These are phyloP conservation scores for Talaromyces nanjingensis DNA, from an alignment of 495 filamentous ascomycete genomes.

Conservation along the genomic window DNA sequence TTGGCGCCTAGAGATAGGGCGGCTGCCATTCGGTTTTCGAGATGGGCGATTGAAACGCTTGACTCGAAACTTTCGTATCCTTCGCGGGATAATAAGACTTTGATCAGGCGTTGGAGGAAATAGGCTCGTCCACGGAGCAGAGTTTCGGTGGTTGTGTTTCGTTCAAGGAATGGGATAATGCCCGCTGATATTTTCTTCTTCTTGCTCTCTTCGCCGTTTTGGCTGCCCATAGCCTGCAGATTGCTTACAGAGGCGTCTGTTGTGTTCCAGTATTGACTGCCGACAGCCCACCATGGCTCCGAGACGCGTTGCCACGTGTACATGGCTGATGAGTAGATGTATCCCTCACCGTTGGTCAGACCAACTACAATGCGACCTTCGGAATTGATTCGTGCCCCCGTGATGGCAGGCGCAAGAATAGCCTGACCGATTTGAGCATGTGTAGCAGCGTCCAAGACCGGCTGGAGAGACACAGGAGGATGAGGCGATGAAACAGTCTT, in stretches of 20 bases:
- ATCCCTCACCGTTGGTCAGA: constrained; percentile 88
- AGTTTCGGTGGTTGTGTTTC: constrained; percentile 87
- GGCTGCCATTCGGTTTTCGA: constrained; percentile 91
- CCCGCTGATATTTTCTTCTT: constrained; percentile 73
- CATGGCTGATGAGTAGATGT: constrained; percentile 73
- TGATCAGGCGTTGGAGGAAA: constrained; percentile 82
- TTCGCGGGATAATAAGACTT: constrained; percentile 73
- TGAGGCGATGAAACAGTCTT: constrained; percentile 77
- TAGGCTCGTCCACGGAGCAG: constrained; percentile 87
- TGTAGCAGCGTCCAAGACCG: constrained; percentile 80
- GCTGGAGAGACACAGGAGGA: constrained; percentile 83
- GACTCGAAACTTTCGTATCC: constrained; percentile 91
- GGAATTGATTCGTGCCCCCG: constrained; percentile 84
- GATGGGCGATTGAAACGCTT: constrained; percentile 83
- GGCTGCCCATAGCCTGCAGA: constrained; percentile 58
- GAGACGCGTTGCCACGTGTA: constrained; percentile 91
- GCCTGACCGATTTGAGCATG: constrained; percentile 61
- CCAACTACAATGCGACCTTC: constrained; percentile 76
- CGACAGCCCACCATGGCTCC: constrained; percentile 96
- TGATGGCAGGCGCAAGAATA: constrained; percentile 68
- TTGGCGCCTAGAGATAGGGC: constrained; percentile 76
- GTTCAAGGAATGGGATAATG: constrained; percentile 86
- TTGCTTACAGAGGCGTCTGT: constrained; percentile 77
- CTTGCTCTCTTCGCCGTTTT: constrained; percentile 44
- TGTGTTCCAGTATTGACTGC: constrained; percentile 98